Percentiles rank a stretch among this genome's conserved stretches.
phyloP scores from a whole-genome alignment of 352 stramenopile species.

The Pythium rishiriense region DNA sequence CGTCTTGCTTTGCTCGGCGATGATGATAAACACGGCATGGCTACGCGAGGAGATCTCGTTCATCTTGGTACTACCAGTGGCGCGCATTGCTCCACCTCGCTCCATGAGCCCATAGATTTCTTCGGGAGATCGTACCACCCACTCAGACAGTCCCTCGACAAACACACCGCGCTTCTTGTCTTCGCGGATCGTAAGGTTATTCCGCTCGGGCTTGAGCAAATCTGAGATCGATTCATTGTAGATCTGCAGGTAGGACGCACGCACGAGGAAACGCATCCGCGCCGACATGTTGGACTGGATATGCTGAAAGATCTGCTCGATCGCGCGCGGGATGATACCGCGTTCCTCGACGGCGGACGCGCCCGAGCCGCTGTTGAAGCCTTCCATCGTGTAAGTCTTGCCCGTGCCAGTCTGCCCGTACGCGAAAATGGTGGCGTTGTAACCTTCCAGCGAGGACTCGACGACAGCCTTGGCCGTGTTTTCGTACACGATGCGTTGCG shows the following conservation, averaged over 20 bases:
- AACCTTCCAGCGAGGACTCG: slow-evolving; percentile 90
- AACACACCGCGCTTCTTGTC: slow-evolving; percentile 93
- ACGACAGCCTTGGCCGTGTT: slow-evolving; percentile 93
- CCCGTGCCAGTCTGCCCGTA: slow-evolving; percentile 91
- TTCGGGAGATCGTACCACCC: slow-evolving; percentile 90
- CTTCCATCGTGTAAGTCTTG: slow-evolving; percentile 98
- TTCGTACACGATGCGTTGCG: slow-evolving; percentile 92
- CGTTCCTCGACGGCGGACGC: slow-evolving; percentile 79
- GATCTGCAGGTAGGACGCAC: slow-evolving; percentile 93
- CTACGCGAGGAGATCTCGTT: slow-evolving; percentile 86
- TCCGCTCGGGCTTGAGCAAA: slow-evolving; percentile 91
- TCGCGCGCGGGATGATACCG: slow-evolving; percentile 97
- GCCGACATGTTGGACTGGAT: slow-evolving; percentile 89
- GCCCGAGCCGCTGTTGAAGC: slow-evolving; percentile 87
- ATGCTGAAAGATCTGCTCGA: slow-evolving; percentile 95
- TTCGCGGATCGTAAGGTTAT: slow-evolving; percentile 93
- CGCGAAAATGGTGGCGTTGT: slow-evolving; percentile 91
- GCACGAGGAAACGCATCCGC: slow-evolving; percentile 89
- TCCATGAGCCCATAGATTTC: slow-evolving; percentile 96
- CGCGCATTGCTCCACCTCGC: slow-evolving; percentile 79
- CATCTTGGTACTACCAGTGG: slow-evolving; percentile 87
- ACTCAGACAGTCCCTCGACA: slow-evolving; percentile 94
- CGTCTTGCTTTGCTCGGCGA: slow-evolving; percentile 92
- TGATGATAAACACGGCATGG: slow-evolving; percentile 95
- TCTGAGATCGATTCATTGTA: slow-evolving; percentile 96